These are phyloP conservation scores for Eucalyptus leucophloia DNA, from an alignment of 345 rosid genomes.

Conservation along the genomic window DNA sequence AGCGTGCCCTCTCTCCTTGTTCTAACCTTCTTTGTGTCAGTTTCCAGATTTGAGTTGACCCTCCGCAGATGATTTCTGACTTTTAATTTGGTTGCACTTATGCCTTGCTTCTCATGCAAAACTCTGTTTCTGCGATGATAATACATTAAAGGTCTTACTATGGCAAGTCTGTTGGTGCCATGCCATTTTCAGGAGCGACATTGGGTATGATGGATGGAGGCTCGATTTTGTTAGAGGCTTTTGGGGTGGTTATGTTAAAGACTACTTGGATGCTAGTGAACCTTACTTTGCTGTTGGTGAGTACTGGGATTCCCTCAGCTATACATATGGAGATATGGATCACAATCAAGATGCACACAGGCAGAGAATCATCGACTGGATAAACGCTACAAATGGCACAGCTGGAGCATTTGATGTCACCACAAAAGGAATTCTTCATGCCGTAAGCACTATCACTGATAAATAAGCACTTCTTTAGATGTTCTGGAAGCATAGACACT, in stretches of 20 bases:
- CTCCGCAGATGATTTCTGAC: not conserved
- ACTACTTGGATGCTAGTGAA: constrained; percentile 75
- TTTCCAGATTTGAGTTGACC: not conserved
- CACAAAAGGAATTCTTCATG: constrained; percentile 89
- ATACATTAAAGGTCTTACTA: not conserved
- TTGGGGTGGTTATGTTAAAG: constrained; percentile 99
- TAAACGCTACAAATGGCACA: constrained; percentile 70
- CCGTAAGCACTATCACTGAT: constrained; percentile 28
- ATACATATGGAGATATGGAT: constrained; percentile 84
- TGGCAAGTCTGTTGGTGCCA: not conserved
- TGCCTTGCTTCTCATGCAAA: not conserved
- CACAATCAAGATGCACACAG: constrained; percentile 94
- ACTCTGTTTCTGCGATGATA: not conserved
- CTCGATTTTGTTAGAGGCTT: constrained; percentile 97
- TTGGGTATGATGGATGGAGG: constrained; percentile 99
- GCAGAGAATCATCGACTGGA: constrained; percentile 91
- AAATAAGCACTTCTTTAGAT: not conserved
- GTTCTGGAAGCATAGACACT: not conserved
- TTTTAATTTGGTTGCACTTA: not conserved
- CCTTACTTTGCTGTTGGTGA: constrained; percentile 93
- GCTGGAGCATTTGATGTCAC: constrained; percentile 98
- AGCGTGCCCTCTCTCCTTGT: not conserved
- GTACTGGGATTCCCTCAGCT: constrained; percentile 92
- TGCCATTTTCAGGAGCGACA: constrained; percentile 56
- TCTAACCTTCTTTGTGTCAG: not conserved